These are phyloP conservation scores for Cryptosporidium canis DNA, from an alignment of 169 alveolate species.

Conservation along the genomic window DNA sequence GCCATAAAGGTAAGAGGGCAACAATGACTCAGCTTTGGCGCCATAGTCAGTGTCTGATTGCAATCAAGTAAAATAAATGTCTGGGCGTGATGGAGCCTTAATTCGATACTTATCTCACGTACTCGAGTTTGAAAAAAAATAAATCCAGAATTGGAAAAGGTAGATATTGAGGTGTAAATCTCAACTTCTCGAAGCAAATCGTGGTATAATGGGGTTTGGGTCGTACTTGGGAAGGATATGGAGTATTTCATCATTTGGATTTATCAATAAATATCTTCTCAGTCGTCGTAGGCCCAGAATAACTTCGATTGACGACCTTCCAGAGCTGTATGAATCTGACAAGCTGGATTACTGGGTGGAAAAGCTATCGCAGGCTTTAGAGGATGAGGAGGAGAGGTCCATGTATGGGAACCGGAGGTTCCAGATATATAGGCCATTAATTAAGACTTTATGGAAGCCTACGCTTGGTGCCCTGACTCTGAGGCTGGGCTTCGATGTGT, in stretches of 20 bases:
- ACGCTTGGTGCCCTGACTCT: conserved; percentile 6
- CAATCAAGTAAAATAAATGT: neutral
- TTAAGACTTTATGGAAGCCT: conserved; percentile 59
- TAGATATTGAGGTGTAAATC: neutral
- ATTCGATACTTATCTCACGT: neutral
- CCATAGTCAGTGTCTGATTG: conserved; percentile 1
- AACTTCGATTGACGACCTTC: conserved; percentile 19
- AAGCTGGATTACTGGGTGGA: conserved; percentile 49
- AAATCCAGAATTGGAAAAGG: neutral
- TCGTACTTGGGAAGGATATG: neutral
- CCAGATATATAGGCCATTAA: conserved; percentile 10
- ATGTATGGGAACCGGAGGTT: conserved; percentile 14
- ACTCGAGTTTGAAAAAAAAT: neutral
- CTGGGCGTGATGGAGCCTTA: neutral
- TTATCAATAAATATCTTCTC: conserved; percentile 41
- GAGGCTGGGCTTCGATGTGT: conserved; percentile 35
- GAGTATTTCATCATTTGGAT: conserved; percentile 10
- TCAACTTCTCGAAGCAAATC: neutral
- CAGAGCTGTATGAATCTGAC: conserved; percentile 30
- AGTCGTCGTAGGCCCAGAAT: neutral
- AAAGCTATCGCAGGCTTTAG: conserved; percentile 20
- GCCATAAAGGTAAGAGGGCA: neutral
- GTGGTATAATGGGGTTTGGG: neutral
- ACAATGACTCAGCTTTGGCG: neutral
- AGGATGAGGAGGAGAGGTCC: conserved; percentile 33